Evolutionary conservation across 257 asterid genomes (phyloP).

Genomic region (Cruciata laevipes): DNA sequence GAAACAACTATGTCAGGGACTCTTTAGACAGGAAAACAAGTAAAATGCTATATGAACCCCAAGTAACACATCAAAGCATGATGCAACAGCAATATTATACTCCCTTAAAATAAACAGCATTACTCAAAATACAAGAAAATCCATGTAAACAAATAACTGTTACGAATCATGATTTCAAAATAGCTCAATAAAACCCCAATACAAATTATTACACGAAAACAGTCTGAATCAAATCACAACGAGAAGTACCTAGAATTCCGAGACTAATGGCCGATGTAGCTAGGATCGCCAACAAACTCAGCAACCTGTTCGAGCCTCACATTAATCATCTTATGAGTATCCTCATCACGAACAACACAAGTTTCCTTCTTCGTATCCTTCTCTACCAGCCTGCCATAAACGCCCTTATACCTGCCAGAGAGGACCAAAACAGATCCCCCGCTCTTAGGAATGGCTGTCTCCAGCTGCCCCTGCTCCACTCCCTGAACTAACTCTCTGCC

Average conservation of each 20-base stretch:
- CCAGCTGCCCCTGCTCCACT: slow-evolving; percentile 63
- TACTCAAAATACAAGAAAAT: not conserved
- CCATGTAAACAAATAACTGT: not conserved
- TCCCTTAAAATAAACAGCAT: not conserved
- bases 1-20: not conserved
- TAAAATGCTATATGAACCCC: not conserved
- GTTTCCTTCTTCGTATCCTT: slow-evolving; percentile 66
- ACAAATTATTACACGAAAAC: not conserved
- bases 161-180: not conserved
- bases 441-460: slow-evolving; percentile 70
- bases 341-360: slow-evolving; percentile 63
- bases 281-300: slow-evolving; percentile 83
- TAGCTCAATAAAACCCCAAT: not conserved
- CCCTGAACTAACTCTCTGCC: slow-evolving; percentile 64
- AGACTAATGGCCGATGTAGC: slow-evolving; percentile 56
- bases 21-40: not conserved
- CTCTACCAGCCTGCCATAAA: slow-evolving; percentile 66
- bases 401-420: slow-evolving; percentile 69
- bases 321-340: slow-evolving; percentile 54
- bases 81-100: not conserved
- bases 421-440: slow-evolving; percentile 78
- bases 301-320: slow-evolving; percentile 89
- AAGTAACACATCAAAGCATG: too few species aligned
- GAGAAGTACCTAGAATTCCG: not conserved
- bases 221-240: not conserved